Percentiles rank a stretch among this genome's conserved stretches.
These are phyloP conservation scores for Deuterostichococcus epilithicus DNA, from an alignment of 139 green algal genomes.

Conservation along the genomic window DNA sequence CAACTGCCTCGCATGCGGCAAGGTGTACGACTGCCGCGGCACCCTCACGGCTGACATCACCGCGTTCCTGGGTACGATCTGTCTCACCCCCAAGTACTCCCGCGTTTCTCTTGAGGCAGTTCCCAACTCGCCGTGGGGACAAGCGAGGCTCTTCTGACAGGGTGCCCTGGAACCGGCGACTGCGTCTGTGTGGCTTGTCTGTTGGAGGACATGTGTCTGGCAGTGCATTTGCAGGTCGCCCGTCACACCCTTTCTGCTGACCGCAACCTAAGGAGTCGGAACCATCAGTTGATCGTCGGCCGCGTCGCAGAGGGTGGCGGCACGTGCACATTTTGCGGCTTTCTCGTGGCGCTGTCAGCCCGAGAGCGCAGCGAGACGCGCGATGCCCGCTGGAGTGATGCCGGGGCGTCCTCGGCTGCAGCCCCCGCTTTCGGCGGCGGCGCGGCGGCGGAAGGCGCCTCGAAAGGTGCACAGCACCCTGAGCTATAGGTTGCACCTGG, in stretches of 20 bases:
- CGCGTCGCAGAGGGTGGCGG: constrained; percentile 46
- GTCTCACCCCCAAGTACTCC: too few species aligned
- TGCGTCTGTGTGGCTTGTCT: neutral
- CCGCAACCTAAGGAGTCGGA: neutral
- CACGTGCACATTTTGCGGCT: constrained; percentile 71
- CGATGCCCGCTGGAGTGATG: neutral
- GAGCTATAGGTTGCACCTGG: constrained; percentile 2
- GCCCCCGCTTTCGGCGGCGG: neutral
- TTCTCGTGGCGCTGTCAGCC: constrained; percentile 45
- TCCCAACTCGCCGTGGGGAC: neutral
- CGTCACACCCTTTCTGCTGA: neutral
- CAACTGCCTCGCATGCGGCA: constrained; percentile 85
- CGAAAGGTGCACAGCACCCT: neutral
- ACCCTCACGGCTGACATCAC: constrained; percentile 39
- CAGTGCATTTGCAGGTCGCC: neutral
- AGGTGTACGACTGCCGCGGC: constrained; percentile 76
- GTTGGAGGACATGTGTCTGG: neutral
- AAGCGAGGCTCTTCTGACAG: neutral
- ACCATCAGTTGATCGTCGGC: neutral
- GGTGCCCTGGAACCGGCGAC: neutral
- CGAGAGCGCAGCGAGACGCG: constrained; percentile 20
- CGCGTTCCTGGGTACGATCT: constrained; percentile 55
- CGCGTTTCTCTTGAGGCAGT: neutral
- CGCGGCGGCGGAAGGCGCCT: neutral
- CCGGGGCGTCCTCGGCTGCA: neutral